Evolutionary conservation across 1,284 basidiomycete species (phyloP), one percentile per base, ranked within the genome.

Genomic region (Polyporus tsugae): DNA sequence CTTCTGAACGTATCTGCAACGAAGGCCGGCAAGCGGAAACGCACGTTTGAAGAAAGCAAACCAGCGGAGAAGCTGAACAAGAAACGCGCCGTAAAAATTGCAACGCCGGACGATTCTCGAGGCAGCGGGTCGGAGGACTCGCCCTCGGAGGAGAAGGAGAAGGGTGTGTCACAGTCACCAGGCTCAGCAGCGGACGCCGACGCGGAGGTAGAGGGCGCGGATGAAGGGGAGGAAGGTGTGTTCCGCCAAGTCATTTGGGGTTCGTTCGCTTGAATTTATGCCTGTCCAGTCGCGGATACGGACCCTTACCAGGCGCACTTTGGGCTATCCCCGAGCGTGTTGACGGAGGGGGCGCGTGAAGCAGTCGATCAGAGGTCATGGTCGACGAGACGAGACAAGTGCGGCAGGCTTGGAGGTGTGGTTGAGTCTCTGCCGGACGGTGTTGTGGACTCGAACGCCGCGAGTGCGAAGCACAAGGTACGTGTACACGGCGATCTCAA

Each of bases 1-100:
- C 88, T 99, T 1, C 86, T 99, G 38, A 99, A 99, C 80, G 95
- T 98, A 2, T 95, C 94, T 60, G 94, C 96, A 0, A 89, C 88
- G 9, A 91, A 88, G 76, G 80, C 85, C 9, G 83, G 83, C 53
- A 93, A 92, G 74, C 80, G 86, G 41, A 89, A 90, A 77, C 80
- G 85, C 71, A 79, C 82, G 67, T 73, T 80, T 65, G 80, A 85
- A 65, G 82, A 87, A 75, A 74, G 66, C 66, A 82, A 73, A 70
- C 88, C 79, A 59, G 75, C 83, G 39, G 85, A 85, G 76, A 91
- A 93, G 75, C 82, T 91, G 64, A 92, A 92, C 82, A 92, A 89
- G 76, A 85, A 89, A 46, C 77, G 74, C 60, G 66, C 68, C 4
- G 72, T 78, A 17, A 73, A 75, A 62, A 72, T 77, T 64, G 63